Conservation (phyloP, 768 basidiomycete species). For the Rhodotorula diobovata region DNA sequence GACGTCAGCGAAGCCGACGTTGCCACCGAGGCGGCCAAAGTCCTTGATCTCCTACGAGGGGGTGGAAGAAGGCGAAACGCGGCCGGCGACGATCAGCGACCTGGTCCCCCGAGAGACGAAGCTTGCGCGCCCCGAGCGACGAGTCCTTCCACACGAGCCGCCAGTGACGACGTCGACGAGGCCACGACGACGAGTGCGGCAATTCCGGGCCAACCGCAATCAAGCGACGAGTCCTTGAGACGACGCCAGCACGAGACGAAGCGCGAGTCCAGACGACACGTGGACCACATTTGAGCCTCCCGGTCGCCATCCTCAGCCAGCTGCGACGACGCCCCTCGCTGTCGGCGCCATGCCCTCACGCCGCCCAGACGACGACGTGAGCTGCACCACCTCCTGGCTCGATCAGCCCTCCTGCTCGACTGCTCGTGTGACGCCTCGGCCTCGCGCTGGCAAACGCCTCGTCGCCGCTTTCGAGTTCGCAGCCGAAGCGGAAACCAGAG, state of each 20-base stretch:
- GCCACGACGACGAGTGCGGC: background rate
- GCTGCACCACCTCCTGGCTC: background rate
- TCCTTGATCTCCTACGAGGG: slow-evolving; percentile 83
- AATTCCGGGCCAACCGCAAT: too few species aligned
- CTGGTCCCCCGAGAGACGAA: background rate
- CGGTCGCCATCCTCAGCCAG: background rate
- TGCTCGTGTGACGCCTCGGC: background rate
- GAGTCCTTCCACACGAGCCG: too few species aligned
- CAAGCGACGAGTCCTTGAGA: background rate
- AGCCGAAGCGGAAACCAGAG: background rate
- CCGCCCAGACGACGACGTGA: background rate
- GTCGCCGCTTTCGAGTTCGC: background rate
- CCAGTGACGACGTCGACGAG: background rate
- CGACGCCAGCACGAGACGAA: background rate
- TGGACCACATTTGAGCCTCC: background rate
- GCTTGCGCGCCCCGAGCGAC: background rate
- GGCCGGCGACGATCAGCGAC: background rate
- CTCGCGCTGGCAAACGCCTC: background rate
- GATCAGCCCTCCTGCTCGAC: background rate
- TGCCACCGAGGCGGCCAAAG: slow-evolving; percentile 88
- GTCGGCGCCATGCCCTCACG: background rate
- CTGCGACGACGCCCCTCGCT: background rate
- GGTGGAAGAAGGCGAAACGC: background rate
- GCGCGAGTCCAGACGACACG: background rate
- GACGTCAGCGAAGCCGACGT: slow-evolving; percentile 89